Percentiles rank a stretch among this genome's conserved stretches.
Conservation (phyloP, 2,329 filamentous ascomycete species). For the Sphaerostilbella broomeana region DNA sequence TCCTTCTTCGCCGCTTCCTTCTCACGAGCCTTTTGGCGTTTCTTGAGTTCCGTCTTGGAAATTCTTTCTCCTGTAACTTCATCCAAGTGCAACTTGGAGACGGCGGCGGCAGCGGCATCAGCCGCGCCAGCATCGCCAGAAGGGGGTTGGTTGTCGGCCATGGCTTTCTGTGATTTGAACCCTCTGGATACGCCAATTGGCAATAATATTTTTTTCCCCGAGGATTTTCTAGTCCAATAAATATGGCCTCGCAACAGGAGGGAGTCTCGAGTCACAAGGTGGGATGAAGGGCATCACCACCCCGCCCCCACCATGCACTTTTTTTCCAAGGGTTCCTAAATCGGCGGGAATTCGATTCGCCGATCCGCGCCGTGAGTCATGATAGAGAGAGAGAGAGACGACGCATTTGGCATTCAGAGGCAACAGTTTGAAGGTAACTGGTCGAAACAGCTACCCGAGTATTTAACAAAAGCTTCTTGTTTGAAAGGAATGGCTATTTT, state of each 20-base stretch:
- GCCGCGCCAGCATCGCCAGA: conserved; percentile 33
- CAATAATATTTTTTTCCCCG: too few species aligned
- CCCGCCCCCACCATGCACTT: conserved; percentile 6
- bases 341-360: conserved; percentile 8
- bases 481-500: too few species aligned
- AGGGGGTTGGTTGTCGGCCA: conserved; percentile 28
- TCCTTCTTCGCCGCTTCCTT: conserved; percentile 83
- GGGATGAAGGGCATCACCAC: conserved; percentile 10
- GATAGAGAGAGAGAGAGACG: too few species aligned
- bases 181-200: too few species aligned
- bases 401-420: too few species aligned
- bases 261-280: conserved; percentile 8
- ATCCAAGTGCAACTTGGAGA: conserved; percentile 76
- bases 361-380: conserved; percentile 8
- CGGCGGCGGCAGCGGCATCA: conserved; percentile 47
- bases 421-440: too few species aligned
- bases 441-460: too few species aligned
- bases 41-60: conserved; percentile 89
- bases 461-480: too few species aligned
- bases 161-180: conserved; percentile 14
- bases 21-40: conserved; percentile 84
- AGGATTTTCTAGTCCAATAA: too few species aligned
- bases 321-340: conserved; percentile 1
- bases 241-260: too few species aligned
- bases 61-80: conserved; percentile 85